These are phyloP conservation scores for Dactylellina sp. DNA, from an alignment of 2,329 filamentous ascomycete genomes.

Conservation along the genomic window DNA sequence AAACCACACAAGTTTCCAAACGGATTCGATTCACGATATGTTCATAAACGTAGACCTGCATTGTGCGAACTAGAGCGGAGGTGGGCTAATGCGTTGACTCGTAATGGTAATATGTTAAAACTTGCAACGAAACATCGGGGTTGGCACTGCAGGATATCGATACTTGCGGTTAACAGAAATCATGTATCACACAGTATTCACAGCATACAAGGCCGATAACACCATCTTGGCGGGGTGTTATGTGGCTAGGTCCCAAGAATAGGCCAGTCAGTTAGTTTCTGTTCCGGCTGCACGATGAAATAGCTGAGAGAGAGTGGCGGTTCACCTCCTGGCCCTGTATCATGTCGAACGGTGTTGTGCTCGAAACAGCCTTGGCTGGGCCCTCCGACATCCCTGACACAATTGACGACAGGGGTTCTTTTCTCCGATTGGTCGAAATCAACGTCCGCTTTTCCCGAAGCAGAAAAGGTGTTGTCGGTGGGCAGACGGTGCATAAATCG, in stretches of 20 bases:
- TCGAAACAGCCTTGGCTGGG: constrained; percentile 18
- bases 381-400: constrained; percentile 39
- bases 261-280: neutral
- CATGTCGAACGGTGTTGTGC: constrained; percentile 12
- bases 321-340: constrained; percentile 29
- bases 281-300: neutral
- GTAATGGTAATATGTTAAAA: no score
- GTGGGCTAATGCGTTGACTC: neutral
- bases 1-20: constrained; percentile 25
- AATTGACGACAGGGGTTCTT: constrained; percentile 32
- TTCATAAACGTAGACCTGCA: neutral
- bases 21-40: neutral
- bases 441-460: constrained; percentile 28
- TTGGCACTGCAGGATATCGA: neutral
- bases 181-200: neutral
- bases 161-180: neutral
- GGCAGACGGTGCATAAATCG: constrained; percentile 17
- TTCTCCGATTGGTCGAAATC: constrained; percentile 41
- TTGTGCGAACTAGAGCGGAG: constrained; percentile 3
- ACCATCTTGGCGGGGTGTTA: neutral
- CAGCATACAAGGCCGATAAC: no score
- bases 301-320: constrained; percentile 3
- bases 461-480: constrained; percentile 31
- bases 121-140: no score
- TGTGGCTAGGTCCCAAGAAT: constrained; percentile 11